Base-by-base conservation (phyloP, 305 asterid species). In the Rubia tinctorum region DNA sequence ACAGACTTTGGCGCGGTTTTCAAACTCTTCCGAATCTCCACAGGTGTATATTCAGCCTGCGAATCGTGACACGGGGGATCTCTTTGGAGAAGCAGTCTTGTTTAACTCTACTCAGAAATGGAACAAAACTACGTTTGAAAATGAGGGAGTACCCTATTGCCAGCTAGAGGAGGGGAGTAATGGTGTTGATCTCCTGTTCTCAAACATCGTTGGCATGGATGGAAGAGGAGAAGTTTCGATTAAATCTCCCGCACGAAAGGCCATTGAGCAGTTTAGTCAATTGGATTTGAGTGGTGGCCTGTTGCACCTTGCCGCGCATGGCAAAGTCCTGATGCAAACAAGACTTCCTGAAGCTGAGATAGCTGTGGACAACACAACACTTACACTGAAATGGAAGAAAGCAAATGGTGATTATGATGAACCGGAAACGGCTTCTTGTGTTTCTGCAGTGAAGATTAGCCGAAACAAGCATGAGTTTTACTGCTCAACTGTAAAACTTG, bases 11-110 rank as follows among this genome's bases (percentile, higher is more conserved):
- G 79, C 79, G 7, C 20, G 71, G 13, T 76, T 64, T 67, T 59
- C 77, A 4, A 82, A 76, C 59, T 34, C 77, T 70, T 73, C 84
- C 8, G 25, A 75, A 40, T 58, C 77, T 15, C 37, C 73, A 4
- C 0, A n/a, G 15, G 65, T 44, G 25, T 81, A 81, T 30, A 73
- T 69, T 69, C 85, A 81, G 69, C 82, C 80, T 13, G 82, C 71
- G 71, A 58, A 81, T 47, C 77, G 71, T 1, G 82, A 81, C 59
- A 75, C 74, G 0, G 82, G 78, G 11, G 64, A 75, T 61, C 55
- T 64, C 25, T 72, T 72, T 73, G 85, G 82, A 30, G 68, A 78
- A 73, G 76, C 78, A 69, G 56, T 69, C 60, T 13, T 18, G 18
- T 37, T 42, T 17, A 49, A 76, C n/a, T 51, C 65, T 2, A 18